Evolutionary conservation across 176 grass and related monocot species (phyloP), one percentile per base, ranked within the genome.

Genomic region (Musa itinerans): DNA sequence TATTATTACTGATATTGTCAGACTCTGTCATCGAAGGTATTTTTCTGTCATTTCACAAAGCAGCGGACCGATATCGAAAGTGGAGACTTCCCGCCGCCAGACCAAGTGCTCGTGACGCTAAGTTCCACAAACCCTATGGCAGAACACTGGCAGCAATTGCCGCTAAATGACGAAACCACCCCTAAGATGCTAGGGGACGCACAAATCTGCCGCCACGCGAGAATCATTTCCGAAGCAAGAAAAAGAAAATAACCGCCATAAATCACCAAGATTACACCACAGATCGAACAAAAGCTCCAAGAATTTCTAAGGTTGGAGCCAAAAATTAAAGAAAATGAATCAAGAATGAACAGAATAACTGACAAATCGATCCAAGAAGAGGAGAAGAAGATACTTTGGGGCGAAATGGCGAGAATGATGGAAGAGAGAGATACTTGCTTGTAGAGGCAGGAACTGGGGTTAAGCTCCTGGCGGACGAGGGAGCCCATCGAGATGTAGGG

Each of bases 401-500:
- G 69, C 29, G 58, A 80, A 19, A 0, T 49, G 56, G 48, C 0
- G 59, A 48, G 3, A 75, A 13, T 17, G 55, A 17, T 14, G 19
- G 2, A n/a, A 64, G 16, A 20, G 11, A n/a, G 52, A 52, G 74
- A 53, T 29, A 93, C 95, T 90, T 99, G 91, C 52, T 74, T 73
- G 84, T 94, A 99, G 73, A 99, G 86, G 16, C 79, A 61, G 13
- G 90, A 99, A 1, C 54, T 52, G 29, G 84, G 90, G 74, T 74
- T 79, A 74, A 99, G 95, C 73, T 99, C 90, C 82, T 94, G 86
- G 51, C 88, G 82, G 48, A 99, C 78, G 43, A 99, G 90, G 64
- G 95, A 87, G 20, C 90, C 90, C 88, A 89, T 99, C 76, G 90
- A 94, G 78, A 99, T 99, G 72, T 94, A 94, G 0, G 90, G 95